Evolutionary conservation across 163 green algal genomes (phyloP).

Genomic region (Chlorella variabilis): DNA sequence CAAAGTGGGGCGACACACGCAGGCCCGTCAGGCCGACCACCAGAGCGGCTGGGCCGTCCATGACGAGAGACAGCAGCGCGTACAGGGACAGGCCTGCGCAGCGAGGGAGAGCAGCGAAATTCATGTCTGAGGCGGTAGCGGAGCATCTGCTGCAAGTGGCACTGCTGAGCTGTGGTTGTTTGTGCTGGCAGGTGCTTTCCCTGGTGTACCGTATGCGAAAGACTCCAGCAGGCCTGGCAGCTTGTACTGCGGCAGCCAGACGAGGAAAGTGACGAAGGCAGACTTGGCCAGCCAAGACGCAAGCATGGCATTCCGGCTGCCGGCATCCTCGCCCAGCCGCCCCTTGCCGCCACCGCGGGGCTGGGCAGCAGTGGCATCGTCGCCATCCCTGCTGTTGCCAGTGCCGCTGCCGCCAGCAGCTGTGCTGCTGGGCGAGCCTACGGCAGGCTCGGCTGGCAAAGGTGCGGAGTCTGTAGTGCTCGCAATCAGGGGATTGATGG

Average conservation of each 20-base stretch:
- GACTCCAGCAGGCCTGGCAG: slow-evolving; percentile 19
- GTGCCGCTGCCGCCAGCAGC: not conserved
- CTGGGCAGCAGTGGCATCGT: not conserved
- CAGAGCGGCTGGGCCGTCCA: slow-evolving; percentile 64
- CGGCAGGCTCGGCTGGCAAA: not conserved
- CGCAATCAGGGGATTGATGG: too few relatives aligned
- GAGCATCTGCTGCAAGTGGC: too few relatives aligned
- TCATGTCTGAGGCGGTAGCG: too few relatives aligned
- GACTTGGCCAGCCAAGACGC: slow-evolving; percentile 1
- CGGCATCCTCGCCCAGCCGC: slow-evolving; percentile 13
- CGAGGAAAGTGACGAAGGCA: not conserved
- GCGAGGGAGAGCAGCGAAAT: too few relatives aligned
- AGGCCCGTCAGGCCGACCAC: slow-evolving; percentile 52
- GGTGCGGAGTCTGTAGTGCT: too few relatives aligned
- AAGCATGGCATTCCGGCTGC: not conserved
- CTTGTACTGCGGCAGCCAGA: slow-evolving; percentile 16
- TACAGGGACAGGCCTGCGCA: slow-evolving; percentile 52
- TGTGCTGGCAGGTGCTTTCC: too few relatives aligned
- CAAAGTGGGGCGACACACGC: slow-evolving; percentile 73
- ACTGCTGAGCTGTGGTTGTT: too few relatives aligned
- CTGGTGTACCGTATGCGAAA: too few relatives aligned
- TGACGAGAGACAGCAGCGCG: slow-evolving; percentile 62
- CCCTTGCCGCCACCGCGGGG: not conserved
- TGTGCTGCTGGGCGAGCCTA: not conserved
- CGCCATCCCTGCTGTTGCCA: not conserved